Percentiles rank a stretch among this genome's conserved stretches.
phyloP scores from a whole-genome alignment of 331 rosid genomes.

The Phaseolus coccineus region DNA sequence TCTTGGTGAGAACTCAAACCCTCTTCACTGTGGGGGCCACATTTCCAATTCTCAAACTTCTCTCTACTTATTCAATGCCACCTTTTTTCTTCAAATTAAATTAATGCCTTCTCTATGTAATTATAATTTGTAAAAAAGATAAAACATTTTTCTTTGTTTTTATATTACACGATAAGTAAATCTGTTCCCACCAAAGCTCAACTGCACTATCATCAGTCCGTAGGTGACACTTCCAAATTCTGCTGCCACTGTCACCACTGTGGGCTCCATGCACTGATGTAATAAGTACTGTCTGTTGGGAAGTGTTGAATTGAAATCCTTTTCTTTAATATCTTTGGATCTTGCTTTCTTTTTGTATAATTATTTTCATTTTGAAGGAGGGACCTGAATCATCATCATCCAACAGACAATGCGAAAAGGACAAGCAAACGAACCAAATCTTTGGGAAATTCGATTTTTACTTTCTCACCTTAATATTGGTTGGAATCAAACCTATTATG shows the following conservation, averaged over 20 bases:
- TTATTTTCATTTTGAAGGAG: background rate
- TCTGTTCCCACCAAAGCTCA: background rate
- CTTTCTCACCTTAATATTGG: too few species aligned
- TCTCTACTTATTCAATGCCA: background rate
- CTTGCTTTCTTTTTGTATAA: too few species aligned
- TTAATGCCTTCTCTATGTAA: background rate
- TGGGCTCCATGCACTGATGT: background rate
- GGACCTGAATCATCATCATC: background rate
- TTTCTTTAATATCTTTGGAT: too few species aligned
- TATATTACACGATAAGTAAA: background rate
- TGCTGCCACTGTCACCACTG: background rate
- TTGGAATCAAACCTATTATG: too few species aligned
- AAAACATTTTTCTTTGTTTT: too few species aligned
- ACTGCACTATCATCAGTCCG: background rate
- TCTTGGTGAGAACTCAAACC: background rate
- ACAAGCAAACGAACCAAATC: slow-evolving; percentile 30
- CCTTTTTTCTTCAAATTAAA: background rate
- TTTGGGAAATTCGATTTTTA: slow-evolving; percentile 4
- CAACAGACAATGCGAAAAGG: slow-evolving; percentile 28
- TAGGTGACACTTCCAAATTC: background rate
- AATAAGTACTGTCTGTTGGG: too few species aligned
- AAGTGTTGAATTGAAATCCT: too few species aligned
- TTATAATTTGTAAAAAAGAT: background rate
- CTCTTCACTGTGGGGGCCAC: slow-evolving; percentile 8
- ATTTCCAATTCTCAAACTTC: slow-evolving; percentile 28